Percentiles rank a stretch among this genome's conserved stretches.
phyloP scores from a whole-genome alignment of 257 asterid genomes.

The Cruciata laevipes region DNA sequence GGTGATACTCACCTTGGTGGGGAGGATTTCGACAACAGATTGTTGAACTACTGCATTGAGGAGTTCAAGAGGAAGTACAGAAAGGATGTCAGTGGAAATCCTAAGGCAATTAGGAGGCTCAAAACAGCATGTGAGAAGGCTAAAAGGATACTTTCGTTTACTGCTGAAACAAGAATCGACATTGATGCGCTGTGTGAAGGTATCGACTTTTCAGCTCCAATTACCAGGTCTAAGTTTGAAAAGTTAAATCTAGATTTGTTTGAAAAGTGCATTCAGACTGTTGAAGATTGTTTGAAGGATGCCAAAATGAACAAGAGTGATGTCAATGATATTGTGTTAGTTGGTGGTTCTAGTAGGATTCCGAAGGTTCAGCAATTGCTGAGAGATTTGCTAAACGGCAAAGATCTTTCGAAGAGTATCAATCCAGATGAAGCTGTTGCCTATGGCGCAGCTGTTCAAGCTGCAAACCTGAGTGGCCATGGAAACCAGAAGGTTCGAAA shows the following conservation, averaged over 20 bases:
- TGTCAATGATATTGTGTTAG: background rate
- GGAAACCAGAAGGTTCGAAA: background rate
- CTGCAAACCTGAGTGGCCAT: background rate
- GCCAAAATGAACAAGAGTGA: background rate
- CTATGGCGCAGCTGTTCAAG: background rate
- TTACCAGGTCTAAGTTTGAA: background rate
- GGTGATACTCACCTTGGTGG: slow-evolving; percentile 4
- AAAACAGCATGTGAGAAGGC: background rate
- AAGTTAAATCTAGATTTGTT: background rate
- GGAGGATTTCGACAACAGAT: background rate
- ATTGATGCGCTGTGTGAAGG: background rate
- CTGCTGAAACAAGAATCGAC: background rate
- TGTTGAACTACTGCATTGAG: background rate
- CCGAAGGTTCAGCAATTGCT: background rate
- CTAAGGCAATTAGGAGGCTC: background rate
- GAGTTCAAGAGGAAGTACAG: background rate
- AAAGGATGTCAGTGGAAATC: background rate
- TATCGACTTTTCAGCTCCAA: background rate
- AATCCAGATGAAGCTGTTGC: slow-evolving; percentile 1
- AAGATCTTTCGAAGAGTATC: background rate
- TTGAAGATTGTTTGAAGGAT: background rate
- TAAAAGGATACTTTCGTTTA: background rate
- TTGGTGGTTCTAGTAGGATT: slow-evolving; percentile 1
- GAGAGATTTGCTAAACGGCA: background rate
- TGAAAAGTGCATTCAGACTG: background rate